phyloP scores from a whole-genome alignment of 2,329 filamentous ascomycete genomes.

The Amauroascus niger region DNA sequence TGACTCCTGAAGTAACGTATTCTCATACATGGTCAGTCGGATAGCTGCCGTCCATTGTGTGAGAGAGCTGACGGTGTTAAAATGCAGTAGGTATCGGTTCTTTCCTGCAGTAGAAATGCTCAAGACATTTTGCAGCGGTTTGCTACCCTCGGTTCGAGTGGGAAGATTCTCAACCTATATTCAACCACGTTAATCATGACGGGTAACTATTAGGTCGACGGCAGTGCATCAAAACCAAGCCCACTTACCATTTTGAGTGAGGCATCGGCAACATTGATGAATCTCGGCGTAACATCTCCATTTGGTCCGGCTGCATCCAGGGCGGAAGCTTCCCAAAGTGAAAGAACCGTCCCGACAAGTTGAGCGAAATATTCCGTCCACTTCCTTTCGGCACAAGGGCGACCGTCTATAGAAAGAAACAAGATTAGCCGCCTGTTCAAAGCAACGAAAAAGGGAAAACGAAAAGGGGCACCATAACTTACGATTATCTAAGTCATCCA shows the following conservation, averaged over 20 bases:
- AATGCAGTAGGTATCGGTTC: slow-evolving; percentile 91
- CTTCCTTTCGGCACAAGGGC: slow-evolving; percentile 71
- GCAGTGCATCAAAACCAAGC: background rate
- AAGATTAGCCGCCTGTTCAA: slow-evolving; percentile 27
- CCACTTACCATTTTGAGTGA: slow-evolving; percentile 84
- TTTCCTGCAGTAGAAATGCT: slow-evolving; percentile 92
- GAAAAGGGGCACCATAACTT: slow-evolving; percentile 39
- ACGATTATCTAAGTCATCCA: slow-evolving; percentile 91
- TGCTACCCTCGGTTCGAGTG: slow-evolving; percentile 66
- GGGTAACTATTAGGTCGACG: background rate
- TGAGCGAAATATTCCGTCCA: slow-evolving; percentile 98
- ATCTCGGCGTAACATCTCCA: slow-evolving; percentile 77
- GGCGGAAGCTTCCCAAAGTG: slow-evolving; percentile 88
- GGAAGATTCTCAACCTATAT: slow-evolving; percentile 81
- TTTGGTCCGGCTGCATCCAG: slow-evolving; percentile 78
- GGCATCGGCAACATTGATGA: slow-evolving; percentile 94
- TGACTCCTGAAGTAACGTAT: slow-evolving; percentile 84
- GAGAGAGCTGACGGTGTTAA: slow-evolving; percentile 86
- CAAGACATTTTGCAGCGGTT: slow-evolving; percentile 84
- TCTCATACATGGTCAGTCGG: slow-evolving; percentile 85
- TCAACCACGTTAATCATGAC: slow-evolving; percentile 16
- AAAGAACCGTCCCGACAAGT: slow-evolving; percentile 86
- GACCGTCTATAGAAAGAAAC: slow-evolving; percentile 57
- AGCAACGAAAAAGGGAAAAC: slow-evolving; percentile 3
- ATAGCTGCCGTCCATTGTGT: slow-evolving; percentile 96